A percentile compares a stretch with the other conserved stretches of the same genome.
Evolutionary conservation across 306 rosid species (phyloP).

Genomic region (Lathyrus oleraceus): DNA sequence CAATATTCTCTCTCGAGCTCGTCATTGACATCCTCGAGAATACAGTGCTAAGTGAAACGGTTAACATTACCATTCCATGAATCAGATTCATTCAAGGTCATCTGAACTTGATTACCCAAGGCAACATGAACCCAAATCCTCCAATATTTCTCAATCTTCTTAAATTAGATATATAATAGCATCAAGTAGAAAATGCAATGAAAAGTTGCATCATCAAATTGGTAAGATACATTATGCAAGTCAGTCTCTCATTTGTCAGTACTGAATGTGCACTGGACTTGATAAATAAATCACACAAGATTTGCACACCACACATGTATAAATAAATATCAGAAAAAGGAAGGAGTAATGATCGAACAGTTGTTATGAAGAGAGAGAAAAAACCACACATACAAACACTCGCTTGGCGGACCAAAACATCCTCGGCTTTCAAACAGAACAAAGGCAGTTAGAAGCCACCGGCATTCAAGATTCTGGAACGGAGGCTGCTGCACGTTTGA

Average conservation of each 20-base stretch:
- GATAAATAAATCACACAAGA: constrained; percentile 38
- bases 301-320: constrained; percentile 39
- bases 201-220: constrained; percentile 13
- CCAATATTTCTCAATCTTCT: neutral
- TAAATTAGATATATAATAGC: neutral
- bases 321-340: constrained; percentile 27
- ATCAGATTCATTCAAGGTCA: neutral
- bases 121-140: neutral
- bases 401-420: constrained; percentile 25
- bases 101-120: neutral
- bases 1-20: neutral
- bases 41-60: neutral
- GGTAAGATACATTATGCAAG: constrained; percentile 20
- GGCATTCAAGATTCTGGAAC: constrained; percentile 52
- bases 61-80: neutral
- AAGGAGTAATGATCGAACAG: constrained; percentile 27
- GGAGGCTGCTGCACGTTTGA: constrained; percentile 61
- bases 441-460: constrained; percentile 19
- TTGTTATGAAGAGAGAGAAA: neutral
- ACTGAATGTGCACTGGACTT: constrained; percentile 35
- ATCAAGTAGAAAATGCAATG: neutral
- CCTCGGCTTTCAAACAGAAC: neutral
- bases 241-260: constrained; percentile 27
- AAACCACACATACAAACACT: constrained; percentile 38
- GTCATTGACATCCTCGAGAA: neutral